Evolutionary conservation across 305 asterid species (phyloP), one percentile per base, ranked within the genome.

Genomic region (Euphrasia arctica): DNA sequence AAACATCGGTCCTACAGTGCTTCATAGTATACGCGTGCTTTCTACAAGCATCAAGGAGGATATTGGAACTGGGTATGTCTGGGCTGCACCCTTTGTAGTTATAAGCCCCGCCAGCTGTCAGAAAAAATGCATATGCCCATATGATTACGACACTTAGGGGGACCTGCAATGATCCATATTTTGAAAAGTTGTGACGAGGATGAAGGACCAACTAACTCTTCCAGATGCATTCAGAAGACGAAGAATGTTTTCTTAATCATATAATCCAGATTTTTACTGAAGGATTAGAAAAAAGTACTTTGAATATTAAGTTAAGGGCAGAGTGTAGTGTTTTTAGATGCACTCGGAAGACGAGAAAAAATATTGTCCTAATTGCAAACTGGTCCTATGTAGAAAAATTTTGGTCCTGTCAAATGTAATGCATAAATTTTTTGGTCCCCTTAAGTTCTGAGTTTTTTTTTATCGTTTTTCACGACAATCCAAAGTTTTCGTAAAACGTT

Each of bases 81-180:
- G 95, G 69, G 59, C 82, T 82, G 82, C 99, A 93, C 45, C 97
- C 99, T 79, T 83, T 86, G 64, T 76, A 88, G 77, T 90, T 90
- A 73, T 93, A 93, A 41, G 96, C 99, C 67, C 99, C 99, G 9
- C 97, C 95, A 66, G 97, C 87, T 9, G 99, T 93, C 75, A 93
- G 80, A 60, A 90, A 88, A 79, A 90, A 86, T 9, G 99, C 96
- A 64, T 90, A 93, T 25, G 89, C 87, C 99, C 99, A 93, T 80
- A 85, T 83, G 55, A 88, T 83, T 63, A 80, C 68, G 39, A 85
- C 96, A 63, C 99, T 90, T 63, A 90, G 73, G 62, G 97, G 99
- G 36, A 93, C 95, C 99, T 93, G 93, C 82, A 77, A 68, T 11
- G 63, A 66, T 52, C 43, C 34, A 27, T 60, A 36, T 58, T 67